Percentiles rank a stretch among this genome's conserved stretches.
Evolutionary conservation across 2,329 filamentous ascomycete genomes (phyloP).

Genomic region (Microcyclospora tardicrescens): DNA sequence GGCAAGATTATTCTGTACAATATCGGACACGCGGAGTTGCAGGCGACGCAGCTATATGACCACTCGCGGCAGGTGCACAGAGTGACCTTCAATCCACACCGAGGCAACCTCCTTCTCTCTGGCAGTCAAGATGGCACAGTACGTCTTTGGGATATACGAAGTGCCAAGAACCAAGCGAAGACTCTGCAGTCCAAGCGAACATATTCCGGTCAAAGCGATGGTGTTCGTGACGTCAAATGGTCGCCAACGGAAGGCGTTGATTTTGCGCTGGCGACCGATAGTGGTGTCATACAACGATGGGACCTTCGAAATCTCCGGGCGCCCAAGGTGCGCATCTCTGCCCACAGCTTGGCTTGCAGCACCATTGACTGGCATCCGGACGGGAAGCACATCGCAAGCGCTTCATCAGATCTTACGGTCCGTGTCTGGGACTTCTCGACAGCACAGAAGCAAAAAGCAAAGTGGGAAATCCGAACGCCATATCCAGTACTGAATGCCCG

Average conservation of each 20-base stretch:
- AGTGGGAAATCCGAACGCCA: constrained; percentile 45
- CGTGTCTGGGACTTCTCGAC: constrained; percentile 52
- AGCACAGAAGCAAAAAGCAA: constrained; percentile 45
- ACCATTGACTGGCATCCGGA: constrained; percentile 56
- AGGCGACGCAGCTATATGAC: constrained; percentile 50
- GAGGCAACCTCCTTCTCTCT: constrained; percentile 47
- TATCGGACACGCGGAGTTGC: constrained; percentile 46
- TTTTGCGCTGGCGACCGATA: constrained; percentile 53
- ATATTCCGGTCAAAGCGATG: constrained; percentile 46
- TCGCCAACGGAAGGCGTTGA: constrained; percentile 49
- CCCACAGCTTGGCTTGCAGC: constrained; percentile 44
- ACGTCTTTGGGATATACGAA: constrained; percentile 51
- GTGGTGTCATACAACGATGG: constrained; percentile 51
- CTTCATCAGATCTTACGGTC: constrained; percentile 48
- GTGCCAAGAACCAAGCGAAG: constrained; percentile 31
- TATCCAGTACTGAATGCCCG: constrained; percentile 49
- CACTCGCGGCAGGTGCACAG: constrained; percentile 54
- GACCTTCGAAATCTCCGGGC: constrained; percentile 45
- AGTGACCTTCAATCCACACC: constrained; percentile 51
- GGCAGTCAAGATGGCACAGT: constrained; percentile 53
- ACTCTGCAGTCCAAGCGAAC: constrained; percentile 42
- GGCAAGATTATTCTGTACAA: constrained; percentile 55
- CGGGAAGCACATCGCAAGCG: constrained; percentile 50
- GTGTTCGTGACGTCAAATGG: constrained; percentile 52
- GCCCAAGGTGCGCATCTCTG: constrained; percentile 47